A percentile compares a stretch with the other conserved stretches of the same genome.
Conservation (phyloP, 768 basidiomycete species). For the Tylopilus balloui region DNA sequence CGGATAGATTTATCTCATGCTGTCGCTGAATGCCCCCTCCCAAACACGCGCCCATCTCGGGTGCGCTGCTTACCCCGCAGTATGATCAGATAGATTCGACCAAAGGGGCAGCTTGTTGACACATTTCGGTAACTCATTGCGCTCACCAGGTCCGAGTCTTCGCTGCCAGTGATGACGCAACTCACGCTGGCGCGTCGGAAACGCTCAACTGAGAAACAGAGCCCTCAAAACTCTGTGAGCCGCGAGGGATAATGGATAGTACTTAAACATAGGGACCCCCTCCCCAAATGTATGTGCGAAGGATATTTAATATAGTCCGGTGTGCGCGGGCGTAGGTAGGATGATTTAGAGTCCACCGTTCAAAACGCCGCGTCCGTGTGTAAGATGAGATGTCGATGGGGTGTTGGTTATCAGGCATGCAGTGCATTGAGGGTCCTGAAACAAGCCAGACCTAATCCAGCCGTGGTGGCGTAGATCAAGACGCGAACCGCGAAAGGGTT, state of each 20-base stretch:
- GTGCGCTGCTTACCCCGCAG: constrained; percentile 48
- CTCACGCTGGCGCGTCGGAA: constrained; percentile 2
- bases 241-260: too few relatives aligned
- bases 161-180: constrained; percentile 7
- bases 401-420: constrained; percentile 34
- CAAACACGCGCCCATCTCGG: constrained; percentile 52
- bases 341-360: not conserved
- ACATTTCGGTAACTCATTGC: constrained; percentile 4
- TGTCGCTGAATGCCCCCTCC: not conserved
- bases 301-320: not conserved
- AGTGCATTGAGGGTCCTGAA: constrained; percentile 58
- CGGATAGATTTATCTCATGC: not conserved
- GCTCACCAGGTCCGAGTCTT: constrained; percentile 4
- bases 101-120: not conserved
- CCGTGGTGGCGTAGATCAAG: constrained; percentile 54
- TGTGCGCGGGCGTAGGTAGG: not conserved
- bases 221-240: not conserved
- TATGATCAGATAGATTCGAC: constrained; percentile 6
- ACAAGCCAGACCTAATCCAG: constrained; percentile 47
- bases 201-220: not conserved
- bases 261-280: too few relatives aligned
- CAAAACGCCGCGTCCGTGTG: not conserved
- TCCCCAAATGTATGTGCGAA: too few relatives aligned
- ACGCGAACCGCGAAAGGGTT: constrained; percentile 49
- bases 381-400: not conserved